Percentiles rank a stretch among this genome's conserved stretches.
phyloP scores from a whole-genome alignment of 2,329 filamentous ascomycete genomes.

The Ascochyta pisi region DNA sequence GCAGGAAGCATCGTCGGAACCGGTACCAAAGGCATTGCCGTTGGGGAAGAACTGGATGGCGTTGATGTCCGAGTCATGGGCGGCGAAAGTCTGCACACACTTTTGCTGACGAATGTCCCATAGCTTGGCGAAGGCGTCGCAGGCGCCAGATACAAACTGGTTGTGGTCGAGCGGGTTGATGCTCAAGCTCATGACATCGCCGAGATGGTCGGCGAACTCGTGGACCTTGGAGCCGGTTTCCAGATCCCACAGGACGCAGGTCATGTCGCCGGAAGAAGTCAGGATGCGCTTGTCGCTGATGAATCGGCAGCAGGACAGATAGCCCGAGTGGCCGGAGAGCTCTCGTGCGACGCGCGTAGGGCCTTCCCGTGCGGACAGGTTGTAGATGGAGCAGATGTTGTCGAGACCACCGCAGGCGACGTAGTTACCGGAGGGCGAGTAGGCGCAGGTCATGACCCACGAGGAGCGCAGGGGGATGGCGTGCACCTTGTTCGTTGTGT shows the following conservation, averaged over 20 bases:
- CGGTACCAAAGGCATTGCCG: conserved; percentile 96
- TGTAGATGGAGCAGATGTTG: conserved; percentile 99
- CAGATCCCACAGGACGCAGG: conserved; percentile 99
- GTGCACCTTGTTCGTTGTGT: conserved; percentile 99
- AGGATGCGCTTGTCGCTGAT: conserved; percentile 98
- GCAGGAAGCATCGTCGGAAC: conserved; percentile 97
- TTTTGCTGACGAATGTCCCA: conserved; percentile 99
- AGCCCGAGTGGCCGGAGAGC: conserved; percentile 94
- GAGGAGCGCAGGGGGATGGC: conserved; percentile 96
- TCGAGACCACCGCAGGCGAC: conserved; percentile 98
- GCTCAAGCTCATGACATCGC: conserved; percentile 99
- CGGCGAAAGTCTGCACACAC: conserved; percentile 97
- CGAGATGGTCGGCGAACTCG: conserved; percentile 97
- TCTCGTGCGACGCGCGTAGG: conserved; percentile 95
- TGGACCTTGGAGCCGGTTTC: conserved; percentile 97
- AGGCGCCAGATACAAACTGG: conserved; percentile 98
- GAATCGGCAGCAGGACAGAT: conserved; percentile 97
- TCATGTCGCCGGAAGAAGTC: conserved; percentile 99
- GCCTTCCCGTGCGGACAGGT: conserved; percentile 95
- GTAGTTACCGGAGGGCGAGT: conserved; percentile 97
- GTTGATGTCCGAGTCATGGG: conserved; percentile 98
- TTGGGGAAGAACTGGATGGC: conserved; percentile 99
- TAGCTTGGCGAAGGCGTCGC: conserved; percentile 96
- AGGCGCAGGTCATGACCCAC: conserved; percentile 99
- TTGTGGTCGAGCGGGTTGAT: conserved; percentile 99